Evolutionary conservation across 2,329 filamentous ascomycete species (phyloP).

Genomic region (Botrytis fabae): DNA sequence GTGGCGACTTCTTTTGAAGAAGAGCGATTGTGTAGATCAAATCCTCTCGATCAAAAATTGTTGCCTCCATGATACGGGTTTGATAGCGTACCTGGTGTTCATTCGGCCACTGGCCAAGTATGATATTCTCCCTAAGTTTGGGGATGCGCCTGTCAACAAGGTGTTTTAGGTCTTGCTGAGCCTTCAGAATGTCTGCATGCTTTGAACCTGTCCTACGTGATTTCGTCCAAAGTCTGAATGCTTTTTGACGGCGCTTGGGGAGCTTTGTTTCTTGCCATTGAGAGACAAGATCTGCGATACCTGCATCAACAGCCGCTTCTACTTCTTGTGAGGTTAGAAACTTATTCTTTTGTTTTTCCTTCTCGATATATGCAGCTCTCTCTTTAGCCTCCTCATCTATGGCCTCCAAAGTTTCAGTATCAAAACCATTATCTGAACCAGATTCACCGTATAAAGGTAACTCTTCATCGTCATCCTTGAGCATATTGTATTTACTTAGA

Average conservation of each 20-base stretch:
- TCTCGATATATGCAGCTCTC: conserved; percentile 36
- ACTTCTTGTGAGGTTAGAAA: conserved; percentile 50
- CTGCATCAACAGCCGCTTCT: conserved; percentile 53
- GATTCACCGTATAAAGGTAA: conserved; percentile 59
- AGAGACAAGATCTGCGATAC: conserved; percentile 51
- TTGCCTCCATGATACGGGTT: conserved; percentile 62
- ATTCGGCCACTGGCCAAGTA: conserved; percentile 53
- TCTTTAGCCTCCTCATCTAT: conserved; percentile 49
- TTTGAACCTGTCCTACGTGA: conserved; percentile 48
- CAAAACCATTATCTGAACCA: conserved; percentile 51
- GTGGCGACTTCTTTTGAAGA: conserved; percentile 47
- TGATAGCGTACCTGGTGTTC: conserved; percentile 54
- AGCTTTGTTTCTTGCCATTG: conserved; percentile 61
- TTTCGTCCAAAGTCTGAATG: conserved; percentile 60
- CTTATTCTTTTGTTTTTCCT: conserved; percentile 32
- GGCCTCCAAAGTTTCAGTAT: conserved; percentile 60
- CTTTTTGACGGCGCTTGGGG: conserved; percentile 55
- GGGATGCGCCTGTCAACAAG: conserved; percentile 52
- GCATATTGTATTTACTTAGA: conserved; percentile 46
- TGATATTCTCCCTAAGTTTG: conserved; percentile 56
- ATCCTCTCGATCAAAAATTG: conserved; percentile 60
- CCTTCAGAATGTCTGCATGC: conserved; percentile 46
- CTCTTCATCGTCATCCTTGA: conserved; percentile 45
- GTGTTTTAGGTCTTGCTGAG: conserved; percentile 46
- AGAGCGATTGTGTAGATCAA: conserved; percentile 52